phyloP scores from a whole-genome alignment of 192 early-diverging fungal genomes.

The Lobosporangium transversale region DNA sequence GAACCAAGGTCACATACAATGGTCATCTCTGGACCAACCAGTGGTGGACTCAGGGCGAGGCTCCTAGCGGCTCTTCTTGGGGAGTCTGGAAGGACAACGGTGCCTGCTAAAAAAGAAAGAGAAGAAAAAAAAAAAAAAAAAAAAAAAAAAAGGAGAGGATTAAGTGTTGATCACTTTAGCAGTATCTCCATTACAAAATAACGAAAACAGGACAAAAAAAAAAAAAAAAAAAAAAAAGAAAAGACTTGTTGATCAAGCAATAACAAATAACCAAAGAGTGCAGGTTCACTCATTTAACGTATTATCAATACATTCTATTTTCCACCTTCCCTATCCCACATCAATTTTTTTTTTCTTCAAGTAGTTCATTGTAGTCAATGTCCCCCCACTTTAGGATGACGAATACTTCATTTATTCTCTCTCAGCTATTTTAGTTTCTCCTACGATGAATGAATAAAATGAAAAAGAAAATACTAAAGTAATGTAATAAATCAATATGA shows the following conservation, averaged over 20 bases:
- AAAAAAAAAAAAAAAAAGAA: background rate
- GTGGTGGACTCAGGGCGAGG: slow-evolving; percentile 44
- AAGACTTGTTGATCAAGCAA: background rate
- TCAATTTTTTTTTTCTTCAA: background rate
- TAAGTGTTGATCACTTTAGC: no score
- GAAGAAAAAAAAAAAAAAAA: no score
- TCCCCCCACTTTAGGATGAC: no score
- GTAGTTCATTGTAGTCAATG: background rate
- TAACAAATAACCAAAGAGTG: background rate
- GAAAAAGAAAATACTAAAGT: no score
- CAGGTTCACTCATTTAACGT: background rate
- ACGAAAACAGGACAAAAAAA: no score
- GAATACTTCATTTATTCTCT: background rate
- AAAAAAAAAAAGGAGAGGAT: no score
- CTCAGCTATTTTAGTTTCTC: no score
- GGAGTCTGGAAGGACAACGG: slow-evolving; percentile 27
- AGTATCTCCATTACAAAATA: no score
- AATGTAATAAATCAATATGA: no score
- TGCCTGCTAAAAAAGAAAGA: slow-evolving; percentile 10
- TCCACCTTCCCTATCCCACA: background rate
- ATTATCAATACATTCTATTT: no score
- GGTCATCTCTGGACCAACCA: slow-evolving; percentile 35
- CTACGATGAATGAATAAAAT: no score
- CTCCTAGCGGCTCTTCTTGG: slow-evolving; percentile 14
- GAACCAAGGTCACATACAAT: slow-evolving; percentile 36